Percentiles rank a stretch among this genome's conserved stretches.
phyloP scores from a whole-genome alignment of 169 alveolate genomes.

The Cryptosporidium tyzzeri region DNA sequence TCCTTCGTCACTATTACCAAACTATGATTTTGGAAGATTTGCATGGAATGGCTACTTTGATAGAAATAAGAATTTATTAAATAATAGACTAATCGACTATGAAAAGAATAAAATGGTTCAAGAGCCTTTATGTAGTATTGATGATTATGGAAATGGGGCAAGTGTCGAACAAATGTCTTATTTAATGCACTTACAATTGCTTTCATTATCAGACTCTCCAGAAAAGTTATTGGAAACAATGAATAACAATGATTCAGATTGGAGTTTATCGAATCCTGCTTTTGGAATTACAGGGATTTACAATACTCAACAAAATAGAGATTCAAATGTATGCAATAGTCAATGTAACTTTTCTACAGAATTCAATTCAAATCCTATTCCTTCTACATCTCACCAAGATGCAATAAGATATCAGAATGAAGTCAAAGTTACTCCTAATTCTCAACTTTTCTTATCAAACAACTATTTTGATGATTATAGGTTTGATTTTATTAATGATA shows the following conservation, averaged over 20 bases:
- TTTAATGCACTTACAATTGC: constrained; percentile 64
- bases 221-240: background rate
- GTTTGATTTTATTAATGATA: constrained; percentile 13
- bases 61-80: constrained; percentile 4
- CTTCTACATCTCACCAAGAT: constrained; percentile 15
- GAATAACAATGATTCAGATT: constrained; percentile 15
- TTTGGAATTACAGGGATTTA: constrained; percentile 14
- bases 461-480: constrained; percentile 17
- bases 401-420: constrained; percentile 18
- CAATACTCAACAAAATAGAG: constrained; percentile 19
- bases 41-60: constrained; percentile 38
- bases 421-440: background rate
- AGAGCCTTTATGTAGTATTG: constrained; percentile 19
- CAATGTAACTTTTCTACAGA: background rate
- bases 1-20: constrained; percentile 20
- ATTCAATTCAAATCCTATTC: background rate
- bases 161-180: constrained; percentile 72
- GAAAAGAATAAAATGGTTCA: constrained; percentile 15
- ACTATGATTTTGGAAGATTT: constrained; percentile 46
- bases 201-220: constrained; percentile 43
- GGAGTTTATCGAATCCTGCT: constrained; percentile 42
- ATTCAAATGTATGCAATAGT: background rate
- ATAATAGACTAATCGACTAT: background rate
- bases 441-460: constrained; percentile 18
- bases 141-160: constrained; percentile 66